A percentile compares a stretch with the other conserved stretches of the same genome.
phyloP scores from a whole-genome alignment of 1,139 yeast genomes.

The Suhomyces bokatorum region DNA sequence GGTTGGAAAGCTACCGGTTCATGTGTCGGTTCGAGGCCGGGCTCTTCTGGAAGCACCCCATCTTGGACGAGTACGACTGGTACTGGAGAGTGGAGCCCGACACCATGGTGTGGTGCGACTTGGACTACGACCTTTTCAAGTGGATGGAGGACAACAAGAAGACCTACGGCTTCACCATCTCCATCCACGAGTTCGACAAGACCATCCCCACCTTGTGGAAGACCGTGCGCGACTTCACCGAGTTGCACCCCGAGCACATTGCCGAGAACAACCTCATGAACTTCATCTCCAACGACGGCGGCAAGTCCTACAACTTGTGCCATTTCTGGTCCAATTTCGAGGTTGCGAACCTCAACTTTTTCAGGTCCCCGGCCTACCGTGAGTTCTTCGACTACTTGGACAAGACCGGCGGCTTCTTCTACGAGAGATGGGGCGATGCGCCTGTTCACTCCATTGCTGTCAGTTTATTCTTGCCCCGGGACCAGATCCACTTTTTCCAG shows the following conservation, averaged over 20 bases:
- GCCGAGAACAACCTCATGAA: conserved; percentile 49
- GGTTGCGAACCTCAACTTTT: conserved; percentile 74
- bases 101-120: conserved; percentile 60
- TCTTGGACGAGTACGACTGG: conserved; percentile 72
- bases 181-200: conserved; percentile 58
- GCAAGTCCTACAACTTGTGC: conserved; percentile 71
- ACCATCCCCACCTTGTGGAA: conserved; percentile 66
- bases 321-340: conserved; percentile 96
- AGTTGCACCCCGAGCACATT: conserved; percentile 44
- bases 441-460: conserved; percentile 89
- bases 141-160: conserved; percentile 60
- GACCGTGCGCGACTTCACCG: conserved; percentile 51
- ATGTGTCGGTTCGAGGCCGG: conserved; percentile 84
- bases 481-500: conserved; percentile 73
- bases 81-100: conserved; percentile 87
- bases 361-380: conserved; percentile 66
- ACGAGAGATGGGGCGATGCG: conserved; percentile 97
- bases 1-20: conserved; percentile 64
- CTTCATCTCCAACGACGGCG: conserved; percentile 59
- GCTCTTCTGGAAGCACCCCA: conserved; percentile 70
- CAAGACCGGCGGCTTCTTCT: conserved; percentile 80
- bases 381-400: conserved; percentile 74
- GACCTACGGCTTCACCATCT: conserved; percentile 65
- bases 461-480: conserved; percentile 62
- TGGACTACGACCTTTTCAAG: conserved; percentile 63